Base-by-base conservation (phyloP, 2,329 filamentous ascomycete genomes). In the Penicillium sp. region DNA sequence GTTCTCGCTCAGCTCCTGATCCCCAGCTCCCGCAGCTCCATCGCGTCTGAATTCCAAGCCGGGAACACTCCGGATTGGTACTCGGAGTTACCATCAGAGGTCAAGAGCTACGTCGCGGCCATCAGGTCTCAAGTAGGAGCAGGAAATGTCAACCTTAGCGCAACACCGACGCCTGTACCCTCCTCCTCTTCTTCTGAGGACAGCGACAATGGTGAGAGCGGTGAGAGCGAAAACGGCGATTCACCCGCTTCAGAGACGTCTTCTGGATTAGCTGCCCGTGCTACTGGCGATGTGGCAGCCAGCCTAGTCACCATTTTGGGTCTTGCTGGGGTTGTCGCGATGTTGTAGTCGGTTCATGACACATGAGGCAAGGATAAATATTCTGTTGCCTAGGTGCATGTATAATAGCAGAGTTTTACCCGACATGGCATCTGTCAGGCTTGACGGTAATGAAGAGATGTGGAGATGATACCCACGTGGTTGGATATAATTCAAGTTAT, bases 41-140 rank as follows among this genome's bases (percentile, higher is more conserved):
- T 77, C 6, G 71, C 72, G 7, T 71, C 69, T 44, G 67, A 75
- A 8, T 70, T 75, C 57, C 65, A 70, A 8, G 73, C 72, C 9
- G 75, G 75, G 0, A 69, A 60, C 46, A 76, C 74, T 0, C 73
- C 75, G 0, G 62, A 64, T 31, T 76, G 75, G 75, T 77, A 76
- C 23, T 51, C 58, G 13, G 66, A 64, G 31, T 67, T 77, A 0
- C 75, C 75, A 0, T 64, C 68, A 6, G 69, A 72, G 2, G 71
- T 73, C n/a, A 71, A 76, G 64, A 72, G 64, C 46, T 77, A 75
- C 58, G 63, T 76, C 49, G 65, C 70, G 1, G 69, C 69, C 8
- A 74, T 77, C 26, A 71, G 70, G 56, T 67, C 65, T 7, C 70
- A 76, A 61, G 69, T 76, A 8, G 56, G 61, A 5, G 67, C 44